Base-by-base conservation (phyloP, 1,284 basidiomycete genomes). In the Papiliotrema terrestris region DNA sequence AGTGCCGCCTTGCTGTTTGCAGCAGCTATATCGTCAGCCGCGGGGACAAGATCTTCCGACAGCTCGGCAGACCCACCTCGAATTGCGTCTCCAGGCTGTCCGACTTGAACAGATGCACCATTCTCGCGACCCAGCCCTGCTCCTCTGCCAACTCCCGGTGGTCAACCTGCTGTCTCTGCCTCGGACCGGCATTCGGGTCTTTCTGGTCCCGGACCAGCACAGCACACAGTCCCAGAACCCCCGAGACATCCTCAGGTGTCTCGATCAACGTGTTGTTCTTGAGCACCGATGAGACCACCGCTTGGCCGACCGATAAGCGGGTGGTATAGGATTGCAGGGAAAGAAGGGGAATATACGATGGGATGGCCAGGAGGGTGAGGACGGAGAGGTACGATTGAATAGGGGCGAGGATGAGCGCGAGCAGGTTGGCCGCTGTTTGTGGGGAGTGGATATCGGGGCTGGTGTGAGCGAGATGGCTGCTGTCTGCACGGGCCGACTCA, bases 201-300 rank as follows among this genome's bases (percentile, higher is more conserved):
- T 85, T 83, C 72, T 92, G 90, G 66, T 96, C 93, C 63, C 86
- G 86, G 61, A 97, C 88, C 35, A 97, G 79, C 0, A 96, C 91
- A 66, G 89, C 86, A 67, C 91, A 95, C 29, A 97, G 79, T 53
- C 93, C 89, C 17, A 97, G 80, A 1, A 97, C 88, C 8, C 92
- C 92, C 56, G 89, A 84, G 11, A 95, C 92, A 61, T 97, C 93
- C 58, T 92, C 89, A 0, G 89, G 87, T 0, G 86, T 84, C 68
- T 94, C 92, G 58, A 97, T 87, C 43, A 91, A 80, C 0, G 93
- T 96, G 74, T 94, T 91, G 69, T 95, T 96, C 80, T 94, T 95
- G 52, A 97, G 82, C 0, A 96, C 87, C 3, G 88, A 91, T 2
- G 90, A 90, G 38, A 96, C 86, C 55, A 96, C 85, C 0, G 91